These are phyloP conservation scores for Brassica balearica DNA, from an alignment of 441 rosid species.

Conservation along the genomic window DNA sequence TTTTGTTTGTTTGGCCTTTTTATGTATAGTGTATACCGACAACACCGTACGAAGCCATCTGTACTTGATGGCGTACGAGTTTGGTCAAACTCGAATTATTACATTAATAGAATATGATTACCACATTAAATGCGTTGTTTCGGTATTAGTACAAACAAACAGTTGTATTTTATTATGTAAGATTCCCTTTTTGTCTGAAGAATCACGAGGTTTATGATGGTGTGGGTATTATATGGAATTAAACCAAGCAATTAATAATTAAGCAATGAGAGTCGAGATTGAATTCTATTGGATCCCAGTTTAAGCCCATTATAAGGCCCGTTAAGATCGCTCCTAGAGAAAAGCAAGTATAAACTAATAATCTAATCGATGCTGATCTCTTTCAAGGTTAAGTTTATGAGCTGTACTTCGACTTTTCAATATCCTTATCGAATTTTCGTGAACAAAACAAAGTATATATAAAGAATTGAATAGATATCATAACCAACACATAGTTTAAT, in stretches of 20 bases:
- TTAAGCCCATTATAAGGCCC: slow-evolving; percentile 29
- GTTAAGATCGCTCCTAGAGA: background rate
- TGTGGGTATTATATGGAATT: background rate
- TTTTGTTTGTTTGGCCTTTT: slow-evolving; percentile 23
- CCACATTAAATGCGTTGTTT: slow-evolving; percentile 25
- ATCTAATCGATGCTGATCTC: background rate
- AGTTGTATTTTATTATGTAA: background rate
- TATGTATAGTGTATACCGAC: slow-evolving; percentile 13
- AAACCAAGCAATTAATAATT: background rate
- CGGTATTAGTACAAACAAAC: background rate
- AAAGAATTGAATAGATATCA: slow-evolving; percentile 4
- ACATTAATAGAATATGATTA: slow-evolving; percentile 24
- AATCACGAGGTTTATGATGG: slow-evolving; percentile 12
- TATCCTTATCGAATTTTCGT: slow-evolving; percentile 20
- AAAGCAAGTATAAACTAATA: background rate
- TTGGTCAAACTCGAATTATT: slow-evolving; percentile 34
- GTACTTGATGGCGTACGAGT: slow-evolving; percentile 32
- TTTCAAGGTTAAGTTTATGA: slow-evolving; percentile 5
- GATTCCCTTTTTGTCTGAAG: background rate
- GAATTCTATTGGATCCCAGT: background rate
- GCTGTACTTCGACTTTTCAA: slow-evolving; percentile 20
- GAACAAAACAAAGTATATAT: background rate
- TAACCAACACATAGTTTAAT: slow-evolving; percentile 24
- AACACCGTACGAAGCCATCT: slow-evolving; percentile 29
- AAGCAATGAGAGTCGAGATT: background rate